Evolutionary conservation across 345 rosid genomes (phyloP).

Genomic region (Dimocarpus longan): DNA sequence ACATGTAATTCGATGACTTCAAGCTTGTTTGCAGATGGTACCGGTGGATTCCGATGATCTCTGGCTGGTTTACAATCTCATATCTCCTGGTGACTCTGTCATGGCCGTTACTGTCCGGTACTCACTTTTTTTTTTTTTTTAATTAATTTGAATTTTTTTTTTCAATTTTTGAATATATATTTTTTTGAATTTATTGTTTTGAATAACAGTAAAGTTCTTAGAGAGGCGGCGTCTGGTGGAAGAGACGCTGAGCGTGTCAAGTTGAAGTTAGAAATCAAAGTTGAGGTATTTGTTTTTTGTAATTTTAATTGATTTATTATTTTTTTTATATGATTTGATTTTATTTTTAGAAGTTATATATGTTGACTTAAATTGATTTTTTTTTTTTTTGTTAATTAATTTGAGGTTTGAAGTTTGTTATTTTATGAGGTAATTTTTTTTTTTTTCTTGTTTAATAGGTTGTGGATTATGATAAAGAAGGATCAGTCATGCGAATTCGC

Average conservation of each 20-base stretch:
- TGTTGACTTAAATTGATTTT: neutral
- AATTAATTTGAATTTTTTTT: neutral
- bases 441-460: constrained; percentile 38
- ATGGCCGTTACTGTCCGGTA: constrained; percentile 94
- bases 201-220: constrained; percentile 70
- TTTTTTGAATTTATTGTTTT: neutral
- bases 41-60: constrained; percentile 89
- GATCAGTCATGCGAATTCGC: constrained; percentile 73
- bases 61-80: constrained; percentile 86
- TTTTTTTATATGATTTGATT: neutral
- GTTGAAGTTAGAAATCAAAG: constrained; percentile 83
- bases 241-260: constrained; percentile 84
- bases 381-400: neutral
- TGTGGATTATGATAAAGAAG: constrained; percentile 85
- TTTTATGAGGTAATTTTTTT: neutral
- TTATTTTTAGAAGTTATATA: neutral
- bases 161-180: no score
- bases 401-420: neutral
- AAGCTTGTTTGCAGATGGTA: constrained; percentile 51
- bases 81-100: constrained; percentile 71
- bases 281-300: constrained; percentile 53
- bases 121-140: neutral
- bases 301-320: neutral
- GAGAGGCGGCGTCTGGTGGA: constrained; percentile 74
- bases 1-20: neutral